Evolutionary conservation across 352 stramenopile species (phyloP).

Genomic region (Phytopythium chamaehyphon): DNA sequence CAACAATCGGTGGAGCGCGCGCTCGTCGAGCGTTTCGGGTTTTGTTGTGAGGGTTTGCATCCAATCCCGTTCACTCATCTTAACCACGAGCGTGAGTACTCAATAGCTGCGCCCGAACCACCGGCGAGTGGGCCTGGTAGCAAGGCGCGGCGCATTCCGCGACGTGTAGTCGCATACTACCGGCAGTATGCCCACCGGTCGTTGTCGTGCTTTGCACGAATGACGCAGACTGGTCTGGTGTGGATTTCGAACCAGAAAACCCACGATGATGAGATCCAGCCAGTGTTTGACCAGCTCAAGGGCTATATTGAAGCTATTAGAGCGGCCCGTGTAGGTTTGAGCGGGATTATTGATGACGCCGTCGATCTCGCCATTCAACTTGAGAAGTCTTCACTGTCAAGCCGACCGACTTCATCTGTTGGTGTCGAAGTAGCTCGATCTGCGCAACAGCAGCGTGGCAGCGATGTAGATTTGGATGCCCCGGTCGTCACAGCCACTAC

Average conservation of each 20-base stretch:
- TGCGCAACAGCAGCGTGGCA: too few relatives aligned
- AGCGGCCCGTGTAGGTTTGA: conserved; percentile 34
- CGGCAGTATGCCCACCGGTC: conserved; percentile 66
- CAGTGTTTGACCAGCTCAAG: conserved; percentile 59
- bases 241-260: conserved; percentile 83
- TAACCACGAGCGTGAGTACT: conserved; percentile 57
- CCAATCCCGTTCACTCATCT: conserved; percentile 48
- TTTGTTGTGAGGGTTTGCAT: conserved; percentile 70
- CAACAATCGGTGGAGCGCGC: conserved; percentile 57
- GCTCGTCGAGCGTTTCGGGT: conserved; percentile 57
- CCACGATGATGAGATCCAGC: conserved; percentile 60
- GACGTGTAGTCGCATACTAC: conserved; percentile 46
- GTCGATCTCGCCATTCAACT: background rate
- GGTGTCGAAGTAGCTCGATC: too few relatives aligned
- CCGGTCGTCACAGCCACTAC: too few relatives aligned
- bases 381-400: background rate
- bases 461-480: too few relatives aligned
- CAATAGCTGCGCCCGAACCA: conserved; percentile 28
- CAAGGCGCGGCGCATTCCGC: conserved; percentile 3
- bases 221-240: conserved; percentile 72
- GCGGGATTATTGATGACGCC: conserved; percentile 5
- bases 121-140: conserved; percentile 8
- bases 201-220: conserved; percentile 59
- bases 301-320: conserved; percentile 46
- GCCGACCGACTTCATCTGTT: too few relatives aligned